Evolutionary conservation across 2,329 filamentous ascomycete genomes (phyloP), one percentile per base, ranked within the genome.

Genomic region (Penicillium sp.): DNA sequence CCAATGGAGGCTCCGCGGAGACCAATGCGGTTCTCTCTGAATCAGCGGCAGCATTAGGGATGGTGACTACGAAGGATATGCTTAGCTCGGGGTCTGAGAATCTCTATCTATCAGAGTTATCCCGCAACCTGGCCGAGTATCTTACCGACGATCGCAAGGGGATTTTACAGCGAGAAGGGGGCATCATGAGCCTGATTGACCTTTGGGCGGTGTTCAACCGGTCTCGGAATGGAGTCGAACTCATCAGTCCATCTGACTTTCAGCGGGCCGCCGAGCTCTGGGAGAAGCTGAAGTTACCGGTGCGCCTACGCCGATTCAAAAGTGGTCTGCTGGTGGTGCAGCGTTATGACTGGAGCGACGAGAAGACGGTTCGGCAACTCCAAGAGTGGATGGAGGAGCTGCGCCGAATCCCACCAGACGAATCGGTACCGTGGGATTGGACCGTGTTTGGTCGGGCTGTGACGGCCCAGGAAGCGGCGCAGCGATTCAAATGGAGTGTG

Each of bases 141-240:
- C 80, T 96, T 11, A 94, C 91, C 0, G 92, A 96, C 73, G 92
- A 96, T 73, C 83, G 88, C 2, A 84, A 90, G 56, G 91, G 91
- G 0, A 84, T 96, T 1, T 80, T 96, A 22, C 87, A 87, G 58
- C 88, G 86, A 62, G 90, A 93, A 50, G 93, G 92, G 5, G 93
- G 93, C 1, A 95, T 96, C 67, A 90, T 96, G 73, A 94, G 87
- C 39, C 82, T 97, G 1, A 92, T 96, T 12, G 93, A 97, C 71
- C 82, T 96, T 0, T 97, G 92, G 92, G 91, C 92, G 31, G 87
- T 96, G 64, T 98, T 98, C 81, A 99, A 99, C 76, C 87, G 94
- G 37, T 92, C 91, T 34, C 86, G 94, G 55, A 94, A 94, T 54
- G 95, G 94, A 7, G 94, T 99, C 15, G 95, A 99, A 75, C 85